phyloP scores from a whole-genome alignment of 1,139 yeast genomes.

The Geotrichum australiense region DNA sequence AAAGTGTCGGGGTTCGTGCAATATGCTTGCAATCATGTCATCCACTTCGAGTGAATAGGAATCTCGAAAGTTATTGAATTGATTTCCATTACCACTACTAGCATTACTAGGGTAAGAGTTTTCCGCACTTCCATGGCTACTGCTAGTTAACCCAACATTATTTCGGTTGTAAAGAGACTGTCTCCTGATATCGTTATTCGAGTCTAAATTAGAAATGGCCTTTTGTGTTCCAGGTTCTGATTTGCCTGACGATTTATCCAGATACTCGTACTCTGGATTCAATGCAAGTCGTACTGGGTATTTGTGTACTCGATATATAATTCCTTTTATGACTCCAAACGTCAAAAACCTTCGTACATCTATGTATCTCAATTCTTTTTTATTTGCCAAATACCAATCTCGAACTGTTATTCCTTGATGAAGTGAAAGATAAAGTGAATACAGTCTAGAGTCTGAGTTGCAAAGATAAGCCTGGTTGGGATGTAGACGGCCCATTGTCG shows the following conservation, averaged over 20 bases:
- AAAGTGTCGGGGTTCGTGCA: constrained; percentile 54
- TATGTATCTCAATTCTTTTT: constrained; percentile 50
- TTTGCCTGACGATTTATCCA: constrained; percentile 18
- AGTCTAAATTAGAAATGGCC: not conserved
- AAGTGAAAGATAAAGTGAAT: constrained; percentile 67
- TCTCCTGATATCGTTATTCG: constrained; percentile 1
- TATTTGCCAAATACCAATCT: constrained; percentile 74
- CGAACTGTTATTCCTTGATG: constrained; percentile 72
- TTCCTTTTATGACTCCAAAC: constrained; percentile 76
- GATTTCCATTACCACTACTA: constrained; percentile 17
- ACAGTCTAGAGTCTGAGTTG: constrained; percentile 45
- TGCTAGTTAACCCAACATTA: constrained; percentile 11
- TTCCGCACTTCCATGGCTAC: constrained; percentile 12
- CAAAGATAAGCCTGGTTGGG: constrained; percentile 13
- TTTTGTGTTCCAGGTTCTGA: not conserved
- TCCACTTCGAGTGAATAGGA: constrained; percentile 33
- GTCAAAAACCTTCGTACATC: constrained; percentile 80
- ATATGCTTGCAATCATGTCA: constrained; percentile 40
- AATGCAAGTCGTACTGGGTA: constrained; percentile 51
- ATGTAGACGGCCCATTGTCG: constrained; percentile 12
- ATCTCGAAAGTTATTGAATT: constrained; percentile 16
- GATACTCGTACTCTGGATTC: constrained; percentile 20
- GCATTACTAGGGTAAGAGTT: constrained; percentile 14
- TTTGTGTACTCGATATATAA: constrained; percentile 73
- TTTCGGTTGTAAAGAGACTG: not conserved